phyloP scores from a whole-genome alignment of 768 basidiomycete species.

The Rossbeevera mucosa region DNA sequence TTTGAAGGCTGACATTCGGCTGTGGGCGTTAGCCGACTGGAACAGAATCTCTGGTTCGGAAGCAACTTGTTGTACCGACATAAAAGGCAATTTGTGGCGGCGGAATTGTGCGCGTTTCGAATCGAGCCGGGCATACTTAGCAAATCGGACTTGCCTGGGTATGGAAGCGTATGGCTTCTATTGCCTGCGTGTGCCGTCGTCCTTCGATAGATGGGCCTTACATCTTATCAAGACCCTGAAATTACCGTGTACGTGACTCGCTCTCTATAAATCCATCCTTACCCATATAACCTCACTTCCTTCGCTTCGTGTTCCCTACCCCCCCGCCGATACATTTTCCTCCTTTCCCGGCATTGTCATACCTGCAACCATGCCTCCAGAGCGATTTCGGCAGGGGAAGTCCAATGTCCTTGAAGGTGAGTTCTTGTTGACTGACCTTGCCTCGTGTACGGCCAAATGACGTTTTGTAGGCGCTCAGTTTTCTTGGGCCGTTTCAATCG shows the following conservation, averaged over 20 bases:
- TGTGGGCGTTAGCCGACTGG: constrained; percentile 19
- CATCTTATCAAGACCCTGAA: constrained; percentile 30
- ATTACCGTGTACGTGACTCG: constrained; percentile 33
- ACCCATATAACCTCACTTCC: constrained; percentile 12
- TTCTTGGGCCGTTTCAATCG: constrained; percentile 44
- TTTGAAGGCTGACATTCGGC: constrained; percentile 10
- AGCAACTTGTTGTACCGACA: constrained; percentile 4
- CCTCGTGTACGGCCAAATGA: constrained; percentile 9
- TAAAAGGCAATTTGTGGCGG: constrained; percentile 13
- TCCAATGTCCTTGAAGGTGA: constrained; percentile 35
- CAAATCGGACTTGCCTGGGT: constrained; percentile 12
- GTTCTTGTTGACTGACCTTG: constrained; percentile 1
- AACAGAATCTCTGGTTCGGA: constrained; percentile 16
- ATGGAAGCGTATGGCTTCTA: constrained; percentile 30
- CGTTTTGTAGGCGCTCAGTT: constrained; percentile 36
- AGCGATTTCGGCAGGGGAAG: constrained; percentile 37
- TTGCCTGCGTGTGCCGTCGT: constrained; percentile 27
- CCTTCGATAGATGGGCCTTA: constrained; percentile 26
- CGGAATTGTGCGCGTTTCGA: constrained; percentile 15
- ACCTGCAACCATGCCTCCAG: constrained; percentile 43
- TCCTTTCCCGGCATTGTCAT: constrained; percentile 15
- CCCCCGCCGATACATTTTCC: constrained; percentile 21
- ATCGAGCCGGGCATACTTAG: constrained; percentile 9
- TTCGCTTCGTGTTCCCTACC: constrained; percentile 23
- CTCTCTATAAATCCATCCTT: constrained; percentile 29